Evolutionary conservation across 306 rosid genomes (phyloP).

Genomic region (Corylus heterophylla): DNA sequence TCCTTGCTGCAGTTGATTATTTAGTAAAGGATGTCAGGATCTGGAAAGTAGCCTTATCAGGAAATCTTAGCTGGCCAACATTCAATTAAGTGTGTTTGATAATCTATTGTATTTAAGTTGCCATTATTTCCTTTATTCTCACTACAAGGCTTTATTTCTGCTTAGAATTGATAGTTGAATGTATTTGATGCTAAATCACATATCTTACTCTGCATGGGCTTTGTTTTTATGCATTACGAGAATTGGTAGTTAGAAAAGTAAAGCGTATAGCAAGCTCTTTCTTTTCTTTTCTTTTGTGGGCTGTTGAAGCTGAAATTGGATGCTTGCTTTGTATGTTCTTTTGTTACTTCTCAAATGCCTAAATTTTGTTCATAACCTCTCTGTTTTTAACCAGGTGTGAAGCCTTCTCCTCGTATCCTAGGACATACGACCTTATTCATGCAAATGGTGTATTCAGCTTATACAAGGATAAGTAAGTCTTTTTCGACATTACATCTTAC

Average conservation of each 20-base stretch:
- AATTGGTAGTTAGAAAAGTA: not conserved
- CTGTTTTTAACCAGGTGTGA: constrained; percentile 64
- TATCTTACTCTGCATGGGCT: not conserved
- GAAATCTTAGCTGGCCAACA: not conserved
- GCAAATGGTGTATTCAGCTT: constrained; percentile 76
- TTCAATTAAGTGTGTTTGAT: not conserved
- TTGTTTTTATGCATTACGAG: not conserved
- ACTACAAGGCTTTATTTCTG: not conserved
- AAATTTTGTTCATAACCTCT: constrained; percentile 9
- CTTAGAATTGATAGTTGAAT: not conserved
- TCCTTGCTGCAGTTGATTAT: not conserved
- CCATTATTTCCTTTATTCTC: not conserved
- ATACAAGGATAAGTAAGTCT: constrained; percentile 60
- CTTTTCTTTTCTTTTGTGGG: too few species aligned
- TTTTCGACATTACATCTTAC: not conserved
- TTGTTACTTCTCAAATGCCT: not conserved
- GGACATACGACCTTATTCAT: constrained; percentile 87
- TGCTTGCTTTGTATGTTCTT: not conserved
- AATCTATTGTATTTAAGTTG: not conserved
- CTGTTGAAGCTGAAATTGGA: constrained; percentile 1
- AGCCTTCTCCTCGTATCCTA: constrained; percentile 89
- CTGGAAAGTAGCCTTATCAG: not conserved
- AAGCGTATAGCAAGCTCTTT: not conserved
- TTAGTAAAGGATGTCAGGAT: not conserved
- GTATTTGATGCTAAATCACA: not conserved